Evolutionary conservation across 2,329 filamentous ascomycete genomes (phyloP).

Genomic region (Trichoderma hamatum): DNA sequence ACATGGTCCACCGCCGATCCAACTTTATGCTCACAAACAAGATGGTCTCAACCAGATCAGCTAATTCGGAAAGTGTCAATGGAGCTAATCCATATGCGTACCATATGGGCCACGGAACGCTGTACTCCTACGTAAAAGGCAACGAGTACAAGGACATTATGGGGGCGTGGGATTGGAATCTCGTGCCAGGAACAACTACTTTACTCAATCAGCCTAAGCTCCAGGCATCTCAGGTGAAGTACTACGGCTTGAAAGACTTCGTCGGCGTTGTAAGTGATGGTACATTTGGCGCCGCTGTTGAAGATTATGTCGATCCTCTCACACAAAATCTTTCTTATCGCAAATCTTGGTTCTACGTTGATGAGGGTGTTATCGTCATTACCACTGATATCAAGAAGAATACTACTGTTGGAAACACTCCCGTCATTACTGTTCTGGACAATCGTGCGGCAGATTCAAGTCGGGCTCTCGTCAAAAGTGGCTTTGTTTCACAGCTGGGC

Average conservation of each 20-base stretch:
- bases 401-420: background rate
- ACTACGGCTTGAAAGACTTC: slow-evolving; percentile 31
- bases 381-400: slow-evolving; percentile 28
- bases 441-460: slow-evolving; percentile 29
- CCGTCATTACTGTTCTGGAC: slow-evolving; percentile 32
- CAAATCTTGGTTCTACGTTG: slow-evolving; percentile 33
- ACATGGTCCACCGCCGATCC: slow-evolving; percentile 32
- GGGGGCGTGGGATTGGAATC: slow-evolving; percentile 34
- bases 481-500: background rate
- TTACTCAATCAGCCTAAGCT: slow-evolving; percentile 29
- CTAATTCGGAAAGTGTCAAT: slow-evolving; percentile 33
- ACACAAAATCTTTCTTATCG: slow-evolving; percentile 30
- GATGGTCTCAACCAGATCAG: slow-evolving; percentile 31
- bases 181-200: slow-evolving; percentile 33
- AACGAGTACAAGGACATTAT: slow-evolving; percentile 34
- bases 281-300: slow-evolving; percentile 29
- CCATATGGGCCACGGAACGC: slow-evolving; percentile 34
- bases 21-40: slow-evolving; percentile 31
- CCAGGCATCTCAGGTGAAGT: slow-evolving; percentile 11
- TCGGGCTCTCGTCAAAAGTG: slow-evolving; percentile 28
- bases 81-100: slow-evolving; percentile 33
- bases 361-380: slow-evolving; percentile 31
- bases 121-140: slow-evolving; percentile 33
- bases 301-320: slow-evolving; percentile 32
- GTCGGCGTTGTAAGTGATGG: slow-evolving; percentile 34